phyloP scores from a whole-genome alignment of 2,329 filamentous ascomycete species.

The Pseudopyricularia cyperi region DNA sequence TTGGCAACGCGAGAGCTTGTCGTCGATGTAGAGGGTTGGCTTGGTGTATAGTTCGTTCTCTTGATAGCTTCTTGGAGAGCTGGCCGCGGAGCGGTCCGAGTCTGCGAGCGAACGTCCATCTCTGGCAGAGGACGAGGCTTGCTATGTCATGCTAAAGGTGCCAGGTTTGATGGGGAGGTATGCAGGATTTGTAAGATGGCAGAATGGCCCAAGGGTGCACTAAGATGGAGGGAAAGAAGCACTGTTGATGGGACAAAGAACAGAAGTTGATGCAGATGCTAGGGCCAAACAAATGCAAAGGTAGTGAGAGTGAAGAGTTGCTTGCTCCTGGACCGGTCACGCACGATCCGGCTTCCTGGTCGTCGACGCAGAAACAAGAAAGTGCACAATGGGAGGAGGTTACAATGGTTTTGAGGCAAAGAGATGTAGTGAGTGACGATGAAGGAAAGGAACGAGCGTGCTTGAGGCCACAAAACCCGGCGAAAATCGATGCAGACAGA shows the following conservation, averaged over 20 bases:
- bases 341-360: too few species aligned
- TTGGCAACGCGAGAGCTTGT: neutral
- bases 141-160: neutral
- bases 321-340: too few species aligned
- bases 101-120: neutral
- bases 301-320: too few species aligned
- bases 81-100: neutral
- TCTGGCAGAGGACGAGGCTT: neutral
- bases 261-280: neutral
- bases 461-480: neutral
- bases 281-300: too few species aligned
- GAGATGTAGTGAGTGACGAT: too few species aligned
- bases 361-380: too few species aligned
- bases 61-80: neutral
- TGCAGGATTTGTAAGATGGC: neutral
- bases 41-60: conserved; percentile 8
- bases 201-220: neutral
- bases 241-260: neutral
- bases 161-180: neutral
- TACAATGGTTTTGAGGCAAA: too few species aligned
- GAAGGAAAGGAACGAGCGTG: neutral
- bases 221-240: neutral
- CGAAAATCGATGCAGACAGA: neutral
- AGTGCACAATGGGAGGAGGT: too few species aligned
- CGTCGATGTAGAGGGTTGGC: neutral